Conservation (phyloP, 2,329 filamentous ascomycete genomes). For the Aspergillus phoenicis region DNA sequence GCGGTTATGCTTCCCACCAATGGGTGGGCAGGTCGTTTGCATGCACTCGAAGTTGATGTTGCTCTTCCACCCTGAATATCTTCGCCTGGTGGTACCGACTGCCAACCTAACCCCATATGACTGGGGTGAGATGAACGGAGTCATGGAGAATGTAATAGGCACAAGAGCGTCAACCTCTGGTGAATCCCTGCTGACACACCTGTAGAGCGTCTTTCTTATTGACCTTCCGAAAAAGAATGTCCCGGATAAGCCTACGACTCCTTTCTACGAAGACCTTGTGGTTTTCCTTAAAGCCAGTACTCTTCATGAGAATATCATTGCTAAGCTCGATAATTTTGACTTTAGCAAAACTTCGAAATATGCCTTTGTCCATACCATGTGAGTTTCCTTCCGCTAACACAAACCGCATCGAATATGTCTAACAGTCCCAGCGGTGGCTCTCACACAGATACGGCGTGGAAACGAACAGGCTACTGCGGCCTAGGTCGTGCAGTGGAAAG, state of each 20-base stretch:
- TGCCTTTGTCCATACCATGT: conserved; percentile 86
- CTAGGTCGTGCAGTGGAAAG: conserved; percentile 67
- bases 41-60: conserved; percentile 97
- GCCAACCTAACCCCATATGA: conserved; percentile 85
- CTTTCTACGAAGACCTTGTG: conserved; percentile 70
- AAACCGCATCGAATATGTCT: neutral
- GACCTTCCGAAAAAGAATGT: conserved; percentile 67
- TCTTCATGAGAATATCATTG: conserved; percentile 64
- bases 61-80: conserved; percentile 71
- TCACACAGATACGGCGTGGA: conserved; percentile 52
- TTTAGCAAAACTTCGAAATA: conserved; percentile 72
- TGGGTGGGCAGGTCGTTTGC: conserved; percentile 68
- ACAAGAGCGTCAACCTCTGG: neutral
- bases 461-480: conserved; percentile 70
- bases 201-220: conserved; percentile 80
- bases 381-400: conserved; percentile 38
- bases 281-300: conserved; percentile 70
- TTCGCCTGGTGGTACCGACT: conserved; percentile 81
- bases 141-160: conserved; percentile 75
- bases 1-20: conserved; percentile 75
- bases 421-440: conserved; percentile 55
- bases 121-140: conserved; percentile 77
- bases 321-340: conserved; percentile 76
- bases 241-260: conserved; percentile 40
- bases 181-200: conserved; percentile 13